Conservation (phyloP, 2,329 filamentous ascomycete species). For the Sarocladiaceae sp. region DNA sequence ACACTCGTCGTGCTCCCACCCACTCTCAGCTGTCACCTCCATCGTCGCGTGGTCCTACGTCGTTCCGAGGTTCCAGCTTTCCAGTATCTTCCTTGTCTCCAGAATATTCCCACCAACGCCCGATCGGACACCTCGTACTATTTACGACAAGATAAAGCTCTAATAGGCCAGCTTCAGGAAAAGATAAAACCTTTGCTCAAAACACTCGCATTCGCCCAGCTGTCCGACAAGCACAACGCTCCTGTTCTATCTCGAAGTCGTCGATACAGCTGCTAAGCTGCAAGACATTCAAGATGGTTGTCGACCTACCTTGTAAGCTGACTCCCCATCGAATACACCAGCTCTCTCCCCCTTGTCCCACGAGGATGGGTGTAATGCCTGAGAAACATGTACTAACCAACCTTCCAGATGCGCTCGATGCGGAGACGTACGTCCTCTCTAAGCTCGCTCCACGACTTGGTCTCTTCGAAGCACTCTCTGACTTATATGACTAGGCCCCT, state of each 20-base stretch:
- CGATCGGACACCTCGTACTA: background rate
- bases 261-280: too few species aligned
- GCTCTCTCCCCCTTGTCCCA: too few species aligned
- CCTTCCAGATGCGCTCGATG: slow-evolving; percentile 85
- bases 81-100: background rate
- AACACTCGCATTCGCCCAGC: too few species aligned
- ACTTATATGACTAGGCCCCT: slow-evolving; percentile 57
- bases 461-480: background rate
- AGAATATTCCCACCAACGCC: too few species aligned
- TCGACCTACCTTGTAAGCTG: slow-evolving; percentile 45
- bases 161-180: too few species aligned
- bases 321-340: slow-evolving; percentile 10
- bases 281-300: slow-evolving; percentile 34
- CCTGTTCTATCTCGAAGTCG: too few species aligned
- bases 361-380: too few species aligned
- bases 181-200: too few species aligned
- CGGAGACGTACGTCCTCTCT: slow-evolving; percentile 70
- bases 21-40: slow-evolving; percentile 1
- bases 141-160: background rate
- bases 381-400: too few species aligned
- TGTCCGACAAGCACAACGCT: too few species aligned
- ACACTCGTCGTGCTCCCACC: too few species aligned
- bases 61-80: background rate
- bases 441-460: background rate
- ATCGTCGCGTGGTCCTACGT: background rate